Evolutionary conservation across 179 eudicot genomes (phyloP).

Genomic region (Actinidia arguta): DNA sequence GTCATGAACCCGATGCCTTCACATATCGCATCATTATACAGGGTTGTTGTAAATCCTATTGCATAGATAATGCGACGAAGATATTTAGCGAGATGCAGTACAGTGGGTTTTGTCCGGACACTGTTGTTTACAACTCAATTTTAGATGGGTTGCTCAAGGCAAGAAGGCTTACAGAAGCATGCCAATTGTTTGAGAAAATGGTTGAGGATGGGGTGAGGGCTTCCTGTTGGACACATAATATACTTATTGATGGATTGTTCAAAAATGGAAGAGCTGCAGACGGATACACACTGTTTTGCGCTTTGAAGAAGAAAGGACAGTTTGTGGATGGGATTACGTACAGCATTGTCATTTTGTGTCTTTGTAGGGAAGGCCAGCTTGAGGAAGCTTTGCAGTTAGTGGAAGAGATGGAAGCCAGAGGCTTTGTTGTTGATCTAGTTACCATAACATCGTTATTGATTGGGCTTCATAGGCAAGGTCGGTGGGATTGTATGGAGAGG

Average conservation of each 20-base stretch:
- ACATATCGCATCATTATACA: conserved; percentile 87
- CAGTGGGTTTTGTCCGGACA: conserved; percentile 72
- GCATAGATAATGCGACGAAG: conserved; percentile 62
- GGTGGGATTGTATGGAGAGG: conserved; percentile 68
- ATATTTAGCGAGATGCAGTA: conserved; percentile 82
- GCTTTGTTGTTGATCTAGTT: conserved; percentile 83
- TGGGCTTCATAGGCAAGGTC: conserved; percentile 64
- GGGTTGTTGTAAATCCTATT: conserved; percentile 83
- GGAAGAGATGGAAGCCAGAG: conserved; percentile 92
- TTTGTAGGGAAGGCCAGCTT: conserved; percentile 67
- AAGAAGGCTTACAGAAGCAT: conserved; percentile 76
- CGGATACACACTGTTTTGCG: conserved; percentile 70
- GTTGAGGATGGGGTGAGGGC: conserved; percentile 78
- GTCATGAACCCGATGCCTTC: conserved; percentile 83
- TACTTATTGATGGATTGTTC: conserved; percentile 83
- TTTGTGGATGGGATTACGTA: conserved; percentile 85
- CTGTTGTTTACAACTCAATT: conserved; percentile 75
- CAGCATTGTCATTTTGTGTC: conserved; percentile 73
- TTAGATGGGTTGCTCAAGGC: conserved; percentile 82
- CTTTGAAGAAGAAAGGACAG: conserved; percentile 84
- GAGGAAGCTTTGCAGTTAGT: conserved; percentile 73
- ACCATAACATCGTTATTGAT: conserved; percentile 76
- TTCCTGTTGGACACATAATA: conserved; percentile 83
- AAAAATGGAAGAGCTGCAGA: conserved; percentile 81
- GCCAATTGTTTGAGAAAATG: conserved; percentile 86